These are phyloP conservation scores for Leucosporidium scottii DNA, from an alignment of 768 basidiomycete species.

Conservation along the genomic window DNA sequence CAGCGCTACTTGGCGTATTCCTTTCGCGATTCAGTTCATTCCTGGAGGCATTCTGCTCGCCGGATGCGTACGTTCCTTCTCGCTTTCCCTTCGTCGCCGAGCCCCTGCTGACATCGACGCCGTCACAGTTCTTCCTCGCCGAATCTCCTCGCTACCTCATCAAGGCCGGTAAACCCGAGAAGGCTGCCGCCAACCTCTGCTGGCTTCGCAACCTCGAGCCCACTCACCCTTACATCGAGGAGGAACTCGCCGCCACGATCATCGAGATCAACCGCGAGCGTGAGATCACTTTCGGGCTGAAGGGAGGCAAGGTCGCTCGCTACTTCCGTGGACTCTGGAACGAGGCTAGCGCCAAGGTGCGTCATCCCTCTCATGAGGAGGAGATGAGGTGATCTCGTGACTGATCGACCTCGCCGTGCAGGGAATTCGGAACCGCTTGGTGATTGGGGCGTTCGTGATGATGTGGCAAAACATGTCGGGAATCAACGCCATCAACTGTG, in stretches of 20 bases:
- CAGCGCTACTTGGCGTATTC: conserved; percentile 35
- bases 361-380: too few relatives aligned
- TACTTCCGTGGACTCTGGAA: conserved; percentile 14
- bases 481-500: conserved; percentile 40
- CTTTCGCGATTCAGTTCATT: conserved; percentile 39
- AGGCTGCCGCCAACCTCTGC: conserved; percentile 37
- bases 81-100: not conserved
- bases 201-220: conserved; percentile 38
- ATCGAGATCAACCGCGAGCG: conserved; percentile 19
- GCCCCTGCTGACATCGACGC: too few relatives aligned
- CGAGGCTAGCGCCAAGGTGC: conserved; percentile 25
- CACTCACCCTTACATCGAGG: conserved; percentile 13
- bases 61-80: not conserved
- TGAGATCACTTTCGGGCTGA: not conserved
- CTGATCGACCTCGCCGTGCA: not conserved
- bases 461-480: conserved; percentile 48
- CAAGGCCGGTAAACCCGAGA: conserved; percentile 33
- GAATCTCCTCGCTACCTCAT: conserved; percentile 41
- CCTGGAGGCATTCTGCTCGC: conserved; percentile 23
- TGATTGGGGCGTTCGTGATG: conserved; percentile 20
- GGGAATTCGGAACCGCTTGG: not conserved
- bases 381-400: too few relatives aligned
- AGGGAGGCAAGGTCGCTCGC: not conserved
- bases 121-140: conserved; percentile 33
- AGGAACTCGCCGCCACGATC: conserved; percentile 13